Evolutionary conservation across 2,329 filamentous ascomycete species (phyloP), one percentile per base, ranked within the genome.

Genomic region (Neocatenulostroma microsporum): DNA sequence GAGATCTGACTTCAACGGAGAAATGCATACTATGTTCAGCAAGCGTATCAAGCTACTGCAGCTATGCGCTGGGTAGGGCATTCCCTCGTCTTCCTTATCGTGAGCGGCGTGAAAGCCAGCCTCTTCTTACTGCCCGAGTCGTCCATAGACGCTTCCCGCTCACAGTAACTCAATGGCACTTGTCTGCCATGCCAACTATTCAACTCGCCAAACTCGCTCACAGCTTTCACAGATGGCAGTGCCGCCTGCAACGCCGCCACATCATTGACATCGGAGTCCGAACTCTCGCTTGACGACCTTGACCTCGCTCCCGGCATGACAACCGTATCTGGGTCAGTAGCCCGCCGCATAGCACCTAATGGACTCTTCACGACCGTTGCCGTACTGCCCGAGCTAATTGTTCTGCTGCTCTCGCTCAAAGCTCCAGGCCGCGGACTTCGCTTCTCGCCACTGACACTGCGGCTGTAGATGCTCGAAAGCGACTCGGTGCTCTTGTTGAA

Each of bases 391-490:
- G 46, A 45, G 21, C 45, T 51, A 3, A 33, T 35, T 4, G 34
- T 49, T 5, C 45, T 13, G 17, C 34, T 32, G 10, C 21, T 33
- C 5, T 37, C 36, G 19, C 41, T 37, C 10, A 40, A 35, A 11
- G 23, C 18, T 6, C n/a, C 20, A 13, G 34, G 39, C 20, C 29
- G 17, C 17, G 26, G 3, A 25, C 23, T 8, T 20, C 39, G 30
- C 35, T 7, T 41, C 21, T 50, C 48, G 9, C 53, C 53, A 21
- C 46, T 51, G 8, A 49, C 46, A 36, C 45, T 49, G 19, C 51
- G 46, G 28, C 54, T 56, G 42, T 56, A 56, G 7, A 54, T 35
- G 27, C 54, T 56, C 3, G 52, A 52, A 3, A 51, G 20, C 10
- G 52, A 55, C 11, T 48, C 41, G 11, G 34, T 39, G 32, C 45